Evolutionary conservation across 2,329 filamentous ascomycete species (phyloP), one percentile per base, ranked within the genome.

Genomic region (Falciphora oryzae): DNA sequence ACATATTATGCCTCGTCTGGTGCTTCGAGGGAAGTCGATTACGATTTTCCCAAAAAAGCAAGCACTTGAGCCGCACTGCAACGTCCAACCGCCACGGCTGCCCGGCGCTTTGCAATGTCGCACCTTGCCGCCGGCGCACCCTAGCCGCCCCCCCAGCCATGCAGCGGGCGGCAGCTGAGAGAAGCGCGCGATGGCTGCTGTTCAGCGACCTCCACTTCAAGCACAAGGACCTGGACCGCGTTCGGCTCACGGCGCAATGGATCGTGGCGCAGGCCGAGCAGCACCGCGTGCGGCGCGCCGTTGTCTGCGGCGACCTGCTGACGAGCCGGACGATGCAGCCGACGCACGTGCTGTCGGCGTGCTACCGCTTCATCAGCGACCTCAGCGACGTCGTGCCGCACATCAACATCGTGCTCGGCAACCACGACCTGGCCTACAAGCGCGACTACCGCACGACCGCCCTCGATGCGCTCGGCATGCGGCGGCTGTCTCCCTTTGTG

Each of bases 121-220:
- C 35, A 38, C 14, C 35, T 13, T 38, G 35, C 35, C 14, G 6
- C 14, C 3, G 35, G 3, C 5, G 5, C 35, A 5, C 14, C 14
- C 14, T 18, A 38, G 35, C 16, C 13, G 14, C 4, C 13, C 4
- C 14, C 11, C 35, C 35, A 53, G n/a, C 22, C 44, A 53, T 53
- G 44, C 44, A 53, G 44, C 44, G 44, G 18, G 18, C 22, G 44
- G 44, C 44, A 11, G 44, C 44, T n/a, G 44, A 38, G 35, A 16
- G 44, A 53, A 7, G 44, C 18, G 44, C 44, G 44, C 44, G 44
- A 6, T 75, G 73, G 74, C 70, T 75, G 4, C 65, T 75, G 4
- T 61, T 73, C n/a, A 73, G 71, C 65, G 74, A 75, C 63, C 67
- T 75, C 62, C 74, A 75, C 65, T 75, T 75, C 68, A 70, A 68